A percentile compares a stretch with the other conserved stretches of the same genome.
These are phyloP conservation scores for Endocladia muricata DNA, from an alignment of 31 red algal genomes.

Conservation along the genomic window DNA sequence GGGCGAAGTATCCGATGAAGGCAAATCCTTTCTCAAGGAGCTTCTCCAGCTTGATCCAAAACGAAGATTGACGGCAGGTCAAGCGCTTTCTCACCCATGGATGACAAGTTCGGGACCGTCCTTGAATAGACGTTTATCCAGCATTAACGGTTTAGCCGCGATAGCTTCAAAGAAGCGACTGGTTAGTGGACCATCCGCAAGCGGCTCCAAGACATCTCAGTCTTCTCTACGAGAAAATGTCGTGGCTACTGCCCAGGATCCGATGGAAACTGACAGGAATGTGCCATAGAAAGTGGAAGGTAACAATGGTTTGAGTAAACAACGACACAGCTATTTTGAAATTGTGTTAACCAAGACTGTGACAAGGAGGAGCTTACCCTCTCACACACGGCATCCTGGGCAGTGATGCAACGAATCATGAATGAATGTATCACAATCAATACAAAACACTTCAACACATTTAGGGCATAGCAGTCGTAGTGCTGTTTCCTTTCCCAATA, in stretches of 20 bases:
- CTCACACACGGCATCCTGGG: slow-evolving; percentile 74
- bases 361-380: no score
- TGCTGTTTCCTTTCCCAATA: slow-evolving; percentile 36
- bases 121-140: slow-evolving; percentile 52
- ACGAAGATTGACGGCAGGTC: slow-evolving; percentile 48
- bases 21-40: slow-evolving; percentile 58
- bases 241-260: no score
- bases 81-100: slow-evolving; percentile 64
- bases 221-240: no score
- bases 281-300: no score
- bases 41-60: slow-evolving; percentile 76
- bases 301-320: no score
- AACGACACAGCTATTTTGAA: no score
- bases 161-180: slow-evolving; percentile 36
- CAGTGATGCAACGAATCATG: slow-evolving; percentile 87
- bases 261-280: not conserved
- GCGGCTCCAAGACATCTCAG: not conserved
- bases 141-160: slow-evolving; percentile 45
- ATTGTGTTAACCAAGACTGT: no score
- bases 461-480: slow-evolving; percentile 70
- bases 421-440: slow-evolving; percentile 89
- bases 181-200: no score
- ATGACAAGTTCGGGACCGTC: slow-evolving; percentile 25
- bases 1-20: slow-evolving; percentile 58
- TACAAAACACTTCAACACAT: slow-evolving; percentile 75